These are phyloP conservation scores for Botrytis byssoidea DNA, from an alignment of 2,329 filamentous ascomycete species.

Conservation along the genomic window DNA sequence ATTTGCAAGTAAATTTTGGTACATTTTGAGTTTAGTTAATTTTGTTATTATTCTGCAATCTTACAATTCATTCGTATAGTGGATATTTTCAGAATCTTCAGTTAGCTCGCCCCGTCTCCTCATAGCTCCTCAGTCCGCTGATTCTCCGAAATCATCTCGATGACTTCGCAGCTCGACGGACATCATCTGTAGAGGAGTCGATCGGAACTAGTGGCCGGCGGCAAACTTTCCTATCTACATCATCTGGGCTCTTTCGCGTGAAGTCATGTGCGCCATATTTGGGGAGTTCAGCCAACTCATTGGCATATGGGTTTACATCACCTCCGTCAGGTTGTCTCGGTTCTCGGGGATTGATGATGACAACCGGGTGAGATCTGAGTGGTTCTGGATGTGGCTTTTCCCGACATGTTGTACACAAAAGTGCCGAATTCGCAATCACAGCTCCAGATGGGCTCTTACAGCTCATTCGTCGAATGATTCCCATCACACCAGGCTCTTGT, in stretches of 20 bases:
- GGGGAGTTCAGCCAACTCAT: neutral
- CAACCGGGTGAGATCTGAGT: neutral
- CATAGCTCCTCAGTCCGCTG: neutral
- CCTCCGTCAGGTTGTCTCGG: neutral
- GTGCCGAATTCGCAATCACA: neutral
- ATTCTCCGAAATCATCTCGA: neutral
- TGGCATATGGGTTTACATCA: neutral
- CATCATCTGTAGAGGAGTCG: neutral
- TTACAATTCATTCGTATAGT: neutral
- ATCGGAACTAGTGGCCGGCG: neutral
- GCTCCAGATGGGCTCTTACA: neutral
- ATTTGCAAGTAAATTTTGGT: neutral
- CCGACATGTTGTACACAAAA: neutral
- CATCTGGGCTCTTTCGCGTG: neutral
- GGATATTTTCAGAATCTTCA: neutral
- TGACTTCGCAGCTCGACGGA: neutral
- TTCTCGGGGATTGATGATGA: accelerated
- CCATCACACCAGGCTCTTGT: neutral
- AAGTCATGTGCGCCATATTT: neutral
- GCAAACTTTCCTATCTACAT: neutral
- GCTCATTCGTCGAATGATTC: neutral
- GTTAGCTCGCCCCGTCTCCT: neutral
- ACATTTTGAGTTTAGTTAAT: neutral
- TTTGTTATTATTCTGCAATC: neutral
- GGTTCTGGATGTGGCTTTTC: neutral